A percentile compares a stretch with the other conserved stretches of the same genome.
phyloP scores from a whole-genome alignment of 2,329 filamentous ascomycete species.

The Aspergillus sp. region DNA sequence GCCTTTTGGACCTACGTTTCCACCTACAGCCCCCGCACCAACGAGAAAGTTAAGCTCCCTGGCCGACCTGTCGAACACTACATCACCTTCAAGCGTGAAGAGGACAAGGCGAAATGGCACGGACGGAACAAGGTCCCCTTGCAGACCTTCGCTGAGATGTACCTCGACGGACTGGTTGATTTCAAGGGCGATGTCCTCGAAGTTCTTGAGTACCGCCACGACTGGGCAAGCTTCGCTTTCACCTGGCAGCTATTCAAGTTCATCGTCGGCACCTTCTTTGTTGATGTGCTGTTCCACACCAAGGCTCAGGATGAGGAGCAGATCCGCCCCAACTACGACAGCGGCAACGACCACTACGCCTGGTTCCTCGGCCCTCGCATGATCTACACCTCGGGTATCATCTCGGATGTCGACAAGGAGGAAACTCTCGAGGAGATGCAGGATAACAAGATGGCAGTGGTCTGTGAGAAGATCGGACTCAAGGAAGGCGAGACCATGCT shows the following conservation, averaged over 20 bases:
- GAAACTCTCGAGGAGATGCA: slow-evolving; percentile 93
- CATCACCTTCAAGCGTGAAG: slow-evolving; percentile 51
- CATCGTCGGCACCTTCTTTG: slow-evolving; percentile 83
- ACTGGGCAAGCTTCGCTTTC: slow-evolving; percentile 95
- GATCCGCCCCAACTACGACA: slow-evolving; percentile 95
- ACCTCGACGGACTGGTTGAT: slow-evolving; percentile 90
- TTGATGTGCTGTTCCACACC: slow-evolving; percentile 89
- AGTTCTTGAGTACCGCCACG: slow-evolving; percentile 87
- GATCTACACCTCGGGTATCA: slow-evolving; percentile 97
- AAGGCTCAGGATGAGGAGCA: slow-evolving; percentile 96
- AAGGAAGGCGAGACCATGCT: slow-evolving; percentile 79
- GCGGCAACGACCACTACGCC: slow-evolving; percentile 95
- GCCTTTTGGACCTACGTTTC: slow-evolving; percentile 81
- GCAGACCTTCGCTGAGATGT: slow-evolving; percentile 96
- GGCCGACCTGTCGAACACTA: slow-evolving; percentile 90
- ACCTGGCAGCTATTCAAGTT: slow-evolving; percentile 81
- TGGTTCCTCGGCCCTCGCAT: slow-evolving; percentile 98
- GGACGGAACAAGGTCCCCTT: slow-evolving; percentile 51
- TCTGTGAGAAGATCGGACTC: slow-evolving; percentile 92
- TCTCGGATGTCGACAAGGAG: slow-evolving; percentile 81
- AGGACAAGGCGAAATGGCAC: slow-evolving; percentile 47
- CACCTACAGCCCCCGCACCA: slow-evolving; percentile 79
- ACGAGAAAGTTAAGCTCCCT: slow-evolving; percentile 84
- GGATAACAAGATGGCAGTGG: slow-evolving; percentile 93
- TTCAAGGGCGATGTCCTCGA: slow-evolving; percentile 93